Conservation (phyloP, 768 basidiomycete species). For the Tricholoma bakamatsutake region DNA sequence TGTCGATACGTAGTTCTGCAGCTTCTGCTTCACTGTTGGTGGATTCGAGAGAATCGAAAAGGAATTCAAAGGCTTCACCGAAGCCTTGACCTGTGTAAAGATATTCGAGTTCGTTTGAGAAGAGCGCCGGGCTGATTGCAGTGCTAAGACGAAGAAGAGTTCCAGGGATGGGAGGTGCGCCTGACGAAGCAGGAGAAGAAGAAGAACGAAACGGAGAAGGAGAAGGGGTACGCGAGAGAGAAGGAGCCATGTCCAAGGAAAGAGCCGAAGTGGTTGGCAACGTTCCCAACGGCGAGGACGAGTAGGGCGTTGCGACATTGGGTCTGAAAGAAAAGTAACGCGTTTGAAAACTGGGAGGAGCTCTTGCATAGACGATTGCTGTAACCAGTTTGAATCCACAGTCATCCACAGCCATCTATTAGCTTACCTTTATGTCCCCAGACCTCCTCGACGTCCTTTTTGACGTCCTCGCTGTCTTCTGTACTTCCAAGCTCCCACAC, state of each 20-base stretch:
- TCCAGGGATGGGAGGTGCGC: slow-evolving; percentile 31
- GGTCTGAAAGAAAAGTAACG: slow-evolving; percentile 82
- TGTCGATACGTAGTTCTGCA: slow-evolving; percentile 61
- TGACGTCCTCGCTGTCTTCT: slow-evolving; percentile 40
- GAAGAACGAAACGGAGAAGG: slow-evolving; percentile 35
- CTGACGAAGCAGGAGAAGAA: slow-evolving; percentile 41
- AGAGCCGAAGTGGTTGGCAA: slow-evolving; percentile 54
- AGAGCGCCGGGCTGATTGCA: slow-evolving; percentile 70
- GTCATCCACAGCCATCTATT: too few relatives aligned
- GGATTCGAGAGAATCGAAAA: slow-evolving; percentile 65
- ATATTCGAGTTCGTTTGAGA: slow-evolving; percentile 88
- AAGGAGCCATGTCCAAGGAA: slow-evolving; percentile 45
- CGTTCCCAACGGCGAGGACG: slow-evolving; percentile 41
- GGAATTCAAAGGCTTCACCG: slow-evolving; percentile 82
- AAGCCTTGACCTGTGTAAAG: slow-evolving; percentile 91
- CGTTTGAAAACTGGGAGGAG: slow-evolving; percentile 86
- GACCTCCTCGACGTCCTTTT: slow-evolving; percentile 9
- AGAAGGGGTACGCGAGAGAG: slow-evolving; percentile 28
- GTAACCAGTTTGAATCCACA: too few relatives aligned
- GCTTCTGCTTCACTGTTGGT: slow-evolving; percentile 39
- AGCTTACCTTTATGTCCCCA: neutral
- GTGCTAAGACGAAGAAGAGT: slow-evolving; percentile 58
- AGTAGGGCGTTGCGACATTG: slow-evolving; percentile 31
- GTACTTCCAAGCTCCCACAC: slow-evolving; percentile 73
- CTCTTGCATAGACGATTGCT: slow-evolving; percentile 95